Conservation (phyloP, 2,329 filamentous ascomycete genomes). For the Purpureocillium takamizusanense region DNA sequence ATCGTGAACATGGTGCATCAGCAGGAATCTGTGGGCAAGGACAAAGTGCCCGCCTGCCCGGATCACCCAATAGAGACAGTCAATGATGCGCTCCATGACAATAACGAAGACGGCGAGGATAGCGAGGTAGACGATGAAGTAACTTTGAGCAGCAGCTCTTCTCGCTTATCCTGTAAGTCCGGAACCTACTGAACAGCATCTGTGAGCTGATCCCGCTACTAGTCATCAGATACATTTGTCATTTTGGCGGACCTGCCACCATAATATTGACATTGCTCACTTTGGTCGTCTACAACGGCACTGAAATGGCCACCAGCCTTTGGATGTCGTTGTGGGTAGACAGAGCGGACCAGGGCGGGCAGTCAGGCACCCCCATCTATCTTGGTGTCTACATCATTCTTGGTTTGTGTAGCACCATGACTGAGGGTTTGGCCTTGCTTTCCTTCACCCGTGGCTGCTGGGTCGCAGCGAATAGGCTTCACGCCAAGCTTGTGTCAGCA, state of each 20-base stretch:
- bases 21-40: no score
- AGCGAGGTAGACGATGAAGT: no score
- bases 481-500: constrained; percentile 30
- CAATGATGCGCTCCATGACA: no score
- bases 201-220: not conserved
- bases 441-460: constrained; percentile 36
- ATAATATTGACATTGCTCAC: not conserved
- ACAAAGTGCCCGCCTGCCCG: no score
- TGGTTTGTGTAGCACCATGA: constrained; percentile 24
- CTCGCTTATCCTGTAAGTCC: no score
- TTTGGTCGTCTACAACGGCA: not conserved
- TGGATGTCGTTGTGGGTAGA: constrained; percentile 3
- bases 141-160: no score
- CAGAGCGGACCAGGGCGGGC: constrained; percentile 13
- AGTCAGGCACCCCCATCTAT: constrained; percentile 29
- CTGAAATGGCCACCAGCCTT: not conserved
- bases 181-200: no score
- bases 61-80: no score
- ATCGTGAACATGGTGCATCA: no score
- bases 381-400: constrained; percentile 33
- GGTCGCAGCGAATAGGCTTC: constrained; percentile 34
- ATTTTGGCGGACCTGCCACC: constrained; percentile 1
- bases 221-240: constrained; percentile 1
- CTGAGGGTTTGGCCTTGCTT: constrained; percentile 24
- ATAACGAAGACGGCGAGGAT: no score